Evolutionary conservation across 192 early-diverging fungal species (phyloP).

Genomic region (Coemansia sp.): DNA sequence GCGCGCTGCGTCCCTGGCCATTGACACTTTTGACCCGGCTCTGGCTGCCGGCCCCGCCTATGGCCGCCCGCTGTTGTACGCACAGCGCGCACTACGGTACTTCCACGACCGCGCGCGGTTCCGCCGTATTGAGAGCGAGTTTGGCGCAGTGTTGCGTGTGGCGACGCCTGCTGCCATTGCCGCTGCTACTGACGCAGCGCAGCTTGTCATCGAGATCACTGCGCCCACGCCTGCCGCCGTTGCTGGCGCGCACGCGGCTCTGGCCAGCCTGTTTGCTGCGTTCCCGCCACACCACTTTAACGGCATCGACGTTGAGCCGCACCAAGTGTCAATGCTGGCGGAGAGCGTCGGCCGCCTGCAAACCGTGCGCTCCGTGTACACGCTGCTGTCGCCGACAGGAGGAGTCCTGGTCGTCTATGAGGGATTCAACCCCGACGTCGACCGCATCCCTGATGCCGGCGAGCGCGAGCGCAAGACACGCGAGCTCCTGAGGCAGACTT

Average conservation of each 20-base stretch:
- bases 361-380: constrained; percentile 67
- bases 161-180: constrained; percentile 53
- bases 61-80: constrained; percentile 60
- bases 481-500: constrained; percentile 56
- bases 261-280: constrained; percentile 60
- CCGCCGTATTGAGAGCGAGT: constrained; percentile 78
- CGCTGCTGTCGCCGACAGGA: constrained; percentile 74
- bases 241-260: constrained; percentile 66
- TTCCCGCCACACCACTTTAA: constrained; percentile 65
- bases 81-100: constrained; percentile 73
- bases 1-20: constrained; percentile 75
- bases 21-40: constrained; percentile 73
- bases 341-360: constrained; percentile 71
- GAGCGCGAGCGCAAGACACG: constrained; percentile 63
- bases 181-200: constrained; percentile 43
- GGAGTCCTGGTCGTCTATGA: constrained; percentile 83
- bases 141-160: constrained; percentile 63
- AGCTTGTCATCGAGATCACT: constrained; percentile 75
- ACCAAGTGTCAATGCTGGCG: constrained; percentile 72
- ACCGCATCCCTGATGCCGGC: constrained; percentile 50
- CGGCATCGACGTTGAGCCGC: constrained; percentile 75
- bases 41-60: constrained; percentile 56
- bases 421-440: constrained; percentile 60
- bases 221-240: constrained; percentile 67
- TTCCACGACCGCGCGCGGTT: constrained; percentile 73